Conservation (phyloP, 139 green algal species). For the Coelastrella sp. region DNA sequence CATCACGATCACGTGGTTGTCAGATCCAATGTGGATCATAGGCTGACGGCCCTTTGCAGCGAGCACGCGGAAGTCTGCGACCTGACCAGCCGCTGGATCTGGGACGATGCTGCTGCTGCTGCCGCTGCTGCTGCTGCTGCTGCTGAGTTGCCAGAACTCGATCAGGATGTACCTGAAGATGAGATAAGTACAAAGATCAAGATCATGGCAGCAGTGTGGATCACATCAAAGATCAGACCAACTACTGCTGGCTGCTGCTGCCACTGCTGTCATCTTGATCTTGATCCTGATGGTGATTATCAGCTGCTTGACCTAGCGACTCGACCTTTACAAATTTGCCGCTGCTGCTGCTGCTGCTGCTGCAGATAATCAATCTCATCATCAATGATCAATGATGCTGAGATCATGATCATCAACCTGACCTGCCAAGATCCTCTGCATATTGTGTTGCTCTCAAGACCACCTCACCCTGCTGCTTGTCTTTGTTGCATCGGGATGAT, state of each 20-base stretch:
- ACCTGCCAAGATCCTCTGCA: too few relatives aligned
- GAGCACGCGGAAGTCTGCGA: background rate
- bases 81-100: background rate
- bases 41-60: constrained; percentile 2
- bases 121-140: constrained; percentile 15
- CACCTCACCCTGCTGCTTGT: too few relatives aligned
- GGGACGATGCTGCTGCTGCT: background rate
- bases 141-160: constrained; percentile 36
- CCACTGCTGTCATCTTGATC: background rate
- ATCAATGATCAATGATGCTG: background rate
- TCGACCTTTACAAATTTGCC: background rate
- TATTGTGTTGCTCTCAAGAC: too few relatives aligned
- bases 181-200: background rate
- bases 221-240: background rate
- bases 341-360: background rate
- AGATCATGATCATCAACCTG: too few relatives aligned
- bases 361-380: background rate
- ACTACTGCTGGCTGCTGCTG: background rate
- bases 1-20: background rate
- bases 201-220: background rate
- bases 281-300: background rate
- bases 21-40: background rate
- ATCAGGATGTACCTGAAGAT: constrained; percentile 22
- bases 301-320: background rate
- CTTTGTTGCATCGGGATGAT: too few relatives aligned